Evolutionary conservation across 2,329 filamentous ascomycete species (phyloP).

Genomic region (Pseudocercospora eumusae): DNA sequence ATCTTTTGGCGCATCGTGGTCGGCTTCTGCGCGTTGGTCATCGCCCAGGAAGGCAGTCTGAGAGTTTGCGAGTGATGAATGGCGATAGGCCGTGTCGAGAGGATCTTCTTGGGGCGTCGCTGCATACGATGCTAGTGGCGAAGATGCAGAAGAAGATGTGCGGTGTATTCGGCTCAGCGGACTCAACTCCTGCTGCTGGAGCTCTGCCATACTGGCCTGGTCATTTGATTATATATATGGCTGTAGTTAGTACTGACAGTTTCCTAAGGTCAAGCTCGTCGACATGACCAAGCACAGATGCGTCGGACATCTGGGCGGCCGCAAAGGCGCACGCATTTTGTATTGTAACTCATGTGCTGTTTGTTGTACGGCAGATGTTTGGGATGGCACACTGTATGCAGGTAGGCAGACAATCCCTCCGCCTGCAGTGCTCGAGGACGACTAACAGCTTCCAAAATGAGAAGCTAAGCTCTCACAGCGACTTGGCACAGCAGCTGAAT

Average conservation of each 20-base stretch:
- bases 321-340: not conserved
- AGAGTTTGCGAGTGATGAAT: not conserved
- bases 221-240: not conserved
- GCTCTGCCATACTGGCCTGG: not conserved
- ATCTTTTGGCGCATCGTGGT: not conserved
- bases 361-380: not conserved
- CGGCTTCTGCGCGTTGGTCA: not conserved
- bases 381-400: not conserved
- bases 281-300: not conserved
- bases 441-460: not conserved
- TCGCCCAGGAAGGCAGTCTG: not conserved
- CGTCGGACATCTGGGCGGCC: not conserved
- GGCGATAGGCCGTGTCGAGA: not conserved
- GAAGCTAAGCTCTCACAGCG: not conserved
- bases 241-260: not conserved
- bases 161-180: not conserved
- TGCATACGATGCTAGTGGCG: not conserved
- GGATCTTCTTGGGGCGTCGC: not conserved
- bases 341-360: not conserved
- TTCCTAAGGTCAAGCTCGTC: not conserved
- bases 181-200: not conserved
- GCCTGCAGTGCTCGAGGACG: not conserved
- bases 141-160: not conserved
- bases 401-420: not conserved
- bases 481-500: not conserved